phyloP scores from a whole-genome alignment of 1,139 yeast species.

The Casaregolazyma suthepensis region DNA sequence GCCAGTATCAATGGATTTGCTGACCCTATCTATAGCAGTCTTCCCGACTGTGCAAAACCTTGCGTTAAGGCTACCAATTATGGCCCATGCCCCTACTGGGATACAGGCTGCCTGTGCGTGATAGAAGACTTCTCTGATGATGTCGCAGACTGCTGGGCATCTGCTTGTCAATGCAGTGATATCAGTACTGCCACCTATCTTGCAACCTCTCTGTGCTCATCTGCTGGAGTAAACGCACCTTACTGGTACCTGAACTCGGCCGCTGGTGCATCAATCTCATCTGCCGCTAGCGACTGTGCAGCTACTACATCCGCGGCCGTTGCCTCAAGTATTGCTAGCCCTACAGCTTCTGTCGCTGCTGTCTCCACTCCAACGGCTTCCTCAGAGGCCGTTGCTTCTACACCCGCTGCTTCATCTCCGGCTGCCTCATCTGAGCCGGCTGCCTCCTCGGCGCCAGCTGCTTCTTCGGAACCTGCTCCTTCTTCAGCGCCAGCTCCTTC shows the following conservation, averaged over 20 bases:
- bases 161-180: slow-evolving; percentile 38
- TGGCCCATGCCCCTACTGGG: slow-evolving; percentile 46
- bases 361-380: slow-evolving; percentile 5
- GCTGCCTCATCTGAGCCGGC: slow-evolving; percentile 10
- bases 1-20: slow-evolving; percentile 50
- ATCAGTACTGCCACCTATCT: slow-evolving; percentile 38
- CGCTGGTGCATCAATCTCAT: slow-evolving; percentile 33
- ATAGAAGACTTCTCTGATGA: slow-evolving; percentile 45
- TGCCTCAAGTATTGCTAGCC: slow-evolving; percentile 2
- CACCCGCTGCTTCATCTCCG: slow-evolving; percentile 11
- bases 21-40: slow-evolving; percentile 40
- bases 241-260: slow-evolving; percentile 43
- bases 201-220: slow-evolving; percentile 40
- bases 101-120: slow-evolving; percentile 48
- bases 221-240: slow-evolving; percentile 40
- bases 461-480: slow-evolving; percentile 11
- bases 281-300: slow-evolving; percentile 31
- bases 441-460: slow-evolving; percentile 10
- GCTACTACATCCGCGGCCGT: slow-evolving; percentile 11
- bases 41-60: slow-evolving; percentile 43
- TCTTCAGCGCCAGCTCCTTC: slow-evolving; percentile 9
- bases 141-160: slow-evolving; percentile 44
- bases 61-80: slow-evolving; percentile 15
- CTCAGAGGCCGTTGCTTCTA: slow-evolving; percentile 8
- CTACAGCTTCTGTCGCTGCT: slow-evolving; percentile 2